Evolutionary conservation across 1,284 basidiomycete species (phyloP).

Genomic region (Sphaerobolus stellatus): DNA sequence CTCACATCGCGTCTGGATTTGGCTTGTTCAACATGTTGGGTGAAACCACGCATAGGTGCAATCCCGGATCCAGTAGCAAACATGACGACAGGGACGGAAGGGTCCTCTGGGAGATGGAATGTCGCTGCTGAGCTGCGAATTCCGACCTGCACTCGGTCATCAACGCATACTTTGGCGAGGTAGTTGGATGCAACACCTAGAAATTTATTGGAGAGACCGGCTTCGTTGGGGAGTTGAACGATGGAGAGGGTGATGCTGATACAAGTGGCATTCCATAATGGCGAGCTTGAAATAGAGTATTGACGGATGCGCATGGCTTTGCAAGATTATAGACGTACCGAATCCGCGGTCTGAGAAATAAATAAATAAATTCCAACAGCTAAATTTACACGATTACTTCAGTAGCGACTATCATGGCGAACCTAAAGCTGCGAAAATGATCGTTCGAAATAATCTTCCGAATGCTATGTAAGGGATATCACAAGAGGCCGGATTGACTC

Average conservation of each 20-base stretch:
- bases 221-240: conserved; percentile 37
- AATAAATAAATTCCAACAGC: too few relatives aligned
- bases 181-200: conserved; percentile 53
- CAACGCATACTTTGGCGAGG: conserved; percentile 42
- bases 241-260: conserved; percentile 50
- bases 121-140: conserved; percentile 42
- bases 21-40: conserved; percentile 52
- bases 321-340: too few relatives aligned
- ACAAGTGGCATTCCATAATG: conserved; percentile 43
- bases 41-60: conserved; percentile 54
- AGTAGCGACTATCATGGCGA: too few relatives aligned
- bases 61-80: conserved; percentile 51
- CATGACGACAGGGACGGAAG: conserved; percentile 44
- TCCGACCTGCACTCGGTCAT: conserved; percentile 45
- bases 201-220: conserved; percentile 33
- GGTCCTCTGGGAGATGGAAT: conserved; percentile 50
- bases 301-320: conserved; percentile 49
- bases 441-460: too few relatives aligned
- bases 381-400: too few relatives aligned
- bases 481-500: too few relatives aligned
- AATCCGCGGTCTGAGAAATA: too few relatives aligned
- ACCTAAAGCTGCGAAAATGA: too few relatives aligned
- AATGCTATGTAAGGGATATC: too few relatives aligned
- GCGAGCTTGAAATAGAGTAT: conserved; percentile 55
- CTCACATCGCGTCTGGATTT: conserved; percentile 46